A percentile compares a stretch with the other conserved stretches of the same genome.
phyloP scores from a whole-genome alignment of 192 early-diverging fungal species.

The Coemansia interrupta region DNA sequence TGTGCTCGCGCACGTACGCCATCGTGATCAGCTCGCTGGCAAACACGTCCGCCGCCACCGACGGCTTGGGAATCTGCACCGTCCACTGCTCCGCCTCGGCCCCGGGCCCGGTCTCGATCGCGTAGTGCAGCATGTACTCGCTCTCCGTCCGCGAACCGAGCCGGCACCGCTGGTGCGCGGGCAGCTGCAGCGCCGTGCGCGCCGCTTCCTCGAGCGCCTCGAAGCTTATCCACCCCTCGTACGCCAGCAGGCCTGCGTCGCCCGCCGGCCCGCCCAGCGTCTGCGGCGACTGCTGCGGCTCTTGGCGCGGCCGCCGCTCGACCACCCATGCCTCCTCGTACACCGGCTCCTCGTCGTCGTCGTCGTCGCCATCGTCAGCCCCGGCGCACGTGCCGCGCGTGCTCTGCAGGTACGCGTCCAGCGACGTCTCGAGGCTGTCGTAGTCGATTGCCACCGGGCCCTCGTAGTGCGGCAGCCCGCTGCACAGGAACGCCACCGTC shows the following conservation, averaged over 20 bases:
- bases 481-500: conserved; percentile 40
- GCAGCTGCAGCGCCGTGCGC: not conserved
- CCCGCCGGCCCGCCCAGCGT: conserved; percentile 10
- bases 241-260: conserved; percentile 12
- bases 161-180: not conserved
- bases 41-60: conserved; percentile 20
- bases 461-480: conserved; percentile 44
- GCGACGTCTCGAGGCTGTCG: conserved; percentile 16
- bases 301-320: not conserved
- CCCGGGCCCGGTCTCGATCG: not conserved
- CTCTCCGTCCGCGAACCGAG: conserved; percentile 24
- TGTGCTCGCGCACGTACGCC: conserved; percentile 25
- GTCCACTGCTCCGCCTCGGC: conserved; percentile 1
- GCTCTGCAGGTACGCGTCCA: conserved; percentile 5
- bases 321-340: conserved; percentile 4
- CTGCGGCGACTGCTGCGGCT: conserved; percentile 17
- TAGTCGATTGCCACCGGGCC: conserved; percentile 31
- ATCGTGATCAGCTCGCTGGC: conserved; percentile 40
- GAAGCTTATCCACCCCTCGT: conserved; percentile 41
- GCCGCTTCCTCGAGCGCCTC: conserved; percentile 16
- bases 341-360: conserved; percentile 18
- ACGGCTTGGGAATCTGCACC: conserved; percentile 33
- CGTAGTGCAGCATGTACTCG: conserved; percentile 40
- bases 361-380: conserved; percentile 6
- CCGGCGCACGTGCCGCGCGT: not conserved